A percentile compares a stretch with the other conserved stretches of the same genome.
These are phyloP conservation scores for Leccinellum rugosiceps DNA, from an alignment of 768 basidiomycete species.

Conservation along the genomic window DNA sequence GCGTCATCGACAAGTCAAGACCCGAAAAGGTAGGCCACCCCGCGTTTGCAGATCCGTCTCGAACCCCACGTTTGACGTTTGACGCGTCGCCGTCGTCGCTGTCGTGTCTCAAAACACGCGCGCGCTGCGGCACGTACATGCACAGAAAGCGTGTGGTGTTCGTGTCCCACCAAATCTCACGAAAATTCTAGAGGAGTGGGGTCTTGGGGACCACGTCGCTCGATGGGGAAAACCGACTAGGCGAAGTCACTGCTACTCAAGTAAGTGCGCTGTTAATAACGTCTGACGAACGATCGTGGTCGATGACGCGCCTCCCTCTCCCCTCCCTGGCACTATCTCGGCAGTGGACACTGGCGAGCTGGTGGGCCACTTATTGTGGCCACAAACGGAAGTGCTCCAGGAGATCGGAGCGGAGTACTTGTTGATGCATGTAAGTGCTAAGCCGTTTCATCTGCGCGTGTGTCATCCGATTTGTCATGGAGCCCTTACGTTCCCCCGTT, in stretches of 20 bases:
- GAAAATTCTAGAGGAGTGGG: slow-evolving; percentile 51
- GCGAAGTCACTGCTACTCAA: slow-evolving; percentile 13
- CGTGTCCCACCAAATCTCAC: slow-evolving; percentile 57
- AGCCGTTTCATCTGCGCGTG: slow-evolving; percentile 14
- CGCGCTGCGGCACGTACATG: background rate
- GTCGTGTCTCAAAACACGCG: no score
- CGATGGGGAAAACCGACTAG: slow-evolving; percentile 27
- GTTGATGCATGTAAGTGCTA: slow-evolving; percentile 47
- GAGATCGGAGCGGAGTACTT: slow-evolving; percentile 48
- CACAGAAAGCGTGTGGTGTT: slow-evolving; percentile 36
- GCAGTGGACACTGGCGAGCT: slow-evolving; percentile 40
- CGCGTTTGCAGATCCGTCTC: background rate
- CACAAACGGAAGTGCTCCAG: slow-evolving; percentile 39
- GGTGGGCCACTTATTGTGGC: slow-evolving; percentile 43
- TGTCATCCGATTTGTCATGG: background rate
- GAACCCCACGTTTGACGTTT: background rate
- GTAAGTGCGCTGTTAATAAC: slow-evolving; percentile 4
- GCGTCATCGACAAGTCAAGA: slow-evolving; percentile 50
- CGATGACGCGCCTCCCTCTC: background rate
- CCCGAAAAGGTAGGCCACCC: slow-evolving; percentile 33
- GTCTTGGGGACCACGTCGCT: slow-evolving; percentile 39
- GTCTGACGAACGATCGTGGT: background rate
- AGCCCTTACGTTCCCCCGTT: background rate
- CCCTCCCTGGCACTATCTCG: background rate
- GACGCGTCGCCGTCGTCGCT: background rate